Evolutionary conservation across 495 filamentous ascomycete species (phyloP).

Genomic region (Alectoria sarmentosa): DNA sequence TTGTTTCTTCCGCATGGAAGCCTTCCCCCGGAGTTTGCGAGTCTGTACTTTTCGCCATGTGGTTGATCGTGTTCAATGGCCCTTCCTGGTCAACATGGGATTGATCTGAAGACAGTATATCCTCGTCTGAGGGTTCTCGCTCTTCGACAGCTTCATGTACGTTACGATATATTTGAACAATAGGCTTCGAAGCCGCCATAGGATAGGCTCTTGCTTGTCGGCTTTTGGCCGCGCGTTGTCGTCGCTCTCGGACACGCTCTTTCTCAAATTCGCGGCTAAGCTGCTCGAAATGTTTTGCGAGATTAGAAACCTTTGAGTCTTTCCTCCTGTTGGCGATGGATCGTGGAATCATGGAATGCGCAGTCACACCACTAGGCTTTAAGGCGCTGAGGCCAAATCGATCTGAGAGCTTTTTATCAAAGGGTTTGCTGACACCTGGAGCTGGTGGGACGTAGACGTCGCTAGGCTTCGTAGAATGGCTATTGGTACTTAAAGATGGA

Average conservation of each 20-base stretch:
- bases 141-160: conserved; percentile 89
- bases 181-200: conserved; percentile 85
- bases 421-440: conserved; percentile 35
- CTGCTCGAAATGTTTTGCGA: conserved; percentile 95
- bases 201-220: conserved; percentile 78
- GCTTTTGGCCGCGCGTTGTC: conserved; percentile 72
- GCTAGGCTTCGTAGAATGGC: background rate
- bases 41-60: conserved; percentile 20
- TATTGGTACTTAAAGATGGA: background rate
- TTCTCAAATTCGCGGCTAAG: conserved; percentile 94
- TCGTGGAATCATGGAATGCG: conserved; percentile 78
- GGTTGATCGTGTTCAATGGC: conserved; percentile 21
- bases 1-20: conserved; percentile 25
- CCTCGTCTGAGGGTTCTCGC: conserved; percentile 64
- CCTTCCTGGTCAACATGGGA: conserved; percentile 20
- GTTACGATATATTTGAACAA: conserved; percentile 91
- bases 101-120: conserved; percentile 30
- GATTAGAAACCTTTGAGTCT: conserved; percentile 70
- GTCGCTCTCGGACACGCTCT: conserved; percentile 78
- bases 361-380: conserved; percentile 51
- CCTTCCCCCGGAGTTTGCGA: conserved; percentile 28
- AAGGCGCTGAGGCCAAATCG: conserved; percentile 54
- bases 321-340: conserved; percentile 62
- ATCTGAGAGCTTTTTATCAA: conserved; percentile 67
- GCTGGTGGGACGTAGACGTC: background rate